Evolutionary conservation across 805 yeast genomes (phyloP), one percentile per base, ranked within the genome.

Genomic region (Wickerhamiella musiphila): DNA sequence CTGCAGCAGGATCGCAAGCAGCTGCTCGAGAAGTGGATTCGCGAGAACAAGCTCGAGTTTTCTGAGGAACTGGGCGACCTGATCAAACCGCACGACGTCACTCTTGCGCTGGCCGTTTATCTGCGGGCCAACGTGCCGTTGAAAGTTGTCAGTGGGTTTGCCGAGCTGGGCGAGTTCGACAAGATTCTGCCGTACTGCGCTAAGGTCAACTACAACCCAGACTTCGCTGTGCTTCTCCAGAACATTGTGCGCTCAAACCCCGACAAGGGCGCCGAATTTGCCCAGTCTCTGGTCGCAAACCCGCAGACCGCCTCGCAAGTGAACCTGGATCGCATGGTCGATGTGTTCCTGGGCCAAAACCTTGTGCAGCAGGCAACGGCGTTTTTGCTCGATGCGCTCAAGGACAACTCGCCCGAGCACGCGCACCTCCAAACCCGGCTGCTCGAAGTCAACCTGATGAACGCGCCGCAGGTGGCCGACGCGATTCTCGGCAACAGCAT

Each of bases 381-480:
- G 10, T 82, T 90, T 62, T 62, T 90, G 49, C 65, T 90, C 46
- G 98, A 90, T 56, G 96, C 95, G 7, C 67, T 90, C 53, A 90
- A 90, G 62, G 78, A 75, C 41, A 94, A 90, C 58, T 66, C 75
- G 23, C 95, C 96, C 25, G 77, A 84, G 41, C 94, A 90, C 52
- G 95, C 94, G 12, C 93, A 83, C 49, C 65, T 90, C 51, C 98
- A 90, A 65, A 90, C 98, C 6, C 73, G 93, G 49, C 70, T 90
- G 32, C 68, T 90, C 44, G 98, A 90, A 58, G 82, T 81, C 44
- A 90, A 90, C 56, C 65, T 90, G 53, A 56, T 81, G 52, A 92
- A 84, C 54, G 98, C 98, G 12, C 99, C 99, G 32, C 98, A 90
- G 65, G 99, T 90, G 35, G 99, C 98, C 26, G 98, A 90, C 58